Conservation (phyloP, 345 rosid species). For the Rhodamnia argentea region DNA sequence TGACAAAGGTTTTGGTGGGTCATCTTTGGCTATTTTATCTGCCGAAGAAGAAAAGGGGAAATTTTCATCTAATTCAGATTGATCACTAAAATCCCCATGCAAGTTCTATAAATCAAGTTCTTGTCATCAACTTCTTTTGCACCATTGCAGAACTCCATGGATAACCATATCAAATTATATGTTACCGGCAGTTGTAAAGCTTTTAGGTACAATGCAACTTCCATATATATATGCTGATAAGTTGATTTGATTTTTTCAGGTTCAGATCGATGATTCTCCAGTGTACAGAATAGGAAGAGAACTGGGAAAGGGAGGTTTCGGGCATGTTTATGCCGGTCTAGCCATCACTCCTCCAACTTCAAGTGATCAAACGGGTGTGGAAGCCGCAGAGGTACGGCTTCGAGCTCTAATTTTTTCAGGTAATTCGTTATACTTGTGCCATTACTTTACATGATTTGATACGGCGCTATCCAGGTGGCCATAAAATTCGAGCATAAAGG, state of each 20-base stretch:
- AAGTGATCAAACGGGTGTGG: no score
- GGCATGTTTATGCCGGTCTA: no score
- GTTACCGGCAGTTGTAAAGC: neutral
- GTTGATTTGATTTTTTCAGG: no score
- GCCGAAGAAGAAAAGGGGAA: neutral
- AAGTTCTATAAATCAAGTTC: neutral
- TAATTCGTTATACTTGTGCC: neutral
- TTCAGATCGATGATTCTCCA: no score
- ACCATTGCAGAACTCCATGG: neutral
- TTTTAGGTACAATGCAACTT: neutral
- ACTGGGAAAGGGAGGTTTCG: no score
- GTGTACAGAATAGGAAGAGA: no score
- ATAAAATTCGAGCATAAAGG: conserved; percentile 81
- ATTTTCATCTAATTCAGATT: neutral
- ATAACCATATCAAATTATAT: neutral
- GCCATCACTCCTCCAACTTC: no score
- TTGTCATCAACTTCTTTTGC: neutral
- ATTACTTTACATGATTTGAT: neutral
- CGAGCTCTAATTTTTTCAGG: neutral
- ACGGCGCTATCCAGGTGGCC: conserved; percentile 42
- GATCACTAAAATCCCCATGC: neutral
- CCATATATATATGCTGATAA: no score
- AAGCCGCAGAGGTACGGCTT: no score
- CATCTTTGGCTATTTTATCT: neutral
- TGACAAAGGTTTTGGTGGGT: neutral